phyloP scores from a whole-genome alignment of 495 filamentous ascomycete genomes.

The Mytilinidion resinicola region DNA sequence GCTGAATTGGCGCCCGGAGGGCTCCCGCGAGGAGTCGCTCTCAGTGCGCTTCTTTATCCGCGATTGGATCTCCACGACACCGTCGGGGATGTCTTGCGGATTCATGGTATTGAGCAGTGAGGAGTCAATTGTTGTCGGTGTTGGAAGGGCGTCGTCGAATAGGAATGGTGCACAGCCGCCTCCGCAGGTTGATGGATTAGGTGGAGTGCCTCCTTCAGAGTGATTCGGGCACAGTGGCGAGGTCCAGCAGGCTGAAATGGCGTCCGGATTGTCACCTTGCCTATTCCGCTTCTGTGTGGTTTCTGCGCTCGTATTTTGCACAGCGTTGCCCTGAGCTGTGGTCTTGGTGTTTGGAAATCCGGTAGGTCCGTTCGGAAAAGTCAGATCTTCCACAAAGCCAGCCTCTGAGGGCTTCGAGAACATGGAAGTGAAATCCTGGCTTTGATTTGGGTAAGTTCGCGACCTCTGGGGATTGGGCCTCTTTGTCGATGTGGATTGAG shows the following conservation, averaged over 20 bases:
- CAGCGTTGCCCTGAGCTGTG: neutral
- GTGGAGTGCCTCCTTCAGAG: constrained; percentile 22
- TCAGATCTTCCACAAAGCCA: constrained; percentile 25
- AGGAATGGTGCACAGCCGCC: constrained; percentile 28
- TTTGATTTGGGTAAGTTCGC: constrained; percentile 20
- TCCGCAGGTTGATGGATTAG: constrained; percentile 27
- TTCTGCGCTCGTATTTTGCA: neutral
- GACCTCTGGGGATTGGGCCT: constrained; percentile 3
- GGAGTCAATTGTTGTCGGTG: constrained; percentile 6
- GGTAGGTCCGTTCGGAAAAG: constrained; percentile 22
- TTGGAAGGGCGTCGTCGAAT: constrained; percentile 21
- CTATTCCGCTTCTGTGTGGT: constrained; percentile 22
- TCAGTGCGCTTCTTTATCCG: constrained; percentile 24
- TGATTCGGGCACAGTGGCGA: constrained; percentile 31
- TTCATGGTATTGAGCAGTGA: neutral
- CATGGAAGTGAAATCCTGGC: constrained; percentile 18
- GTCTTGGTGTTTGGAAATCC: neutral
- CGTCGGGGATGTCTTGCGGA: constrained; percentile 14
- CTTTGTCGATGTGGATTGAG: constrained; percentile 1
- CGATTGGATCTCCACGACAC: constrained; percentile 26
- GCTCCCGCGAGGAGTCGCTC: constrained; percentile 21
- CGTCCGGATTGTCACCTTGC: constrained; percentile 10
- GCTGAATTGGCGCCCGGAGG: constrained; percentile 20
- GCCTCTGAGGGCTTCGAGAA: constrained; percentile 21
- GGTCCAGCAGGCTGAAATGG: constrained; percentile 29